Evolutionary conservation across 108 stramenopile genomes (phyloP), one percentile per base, ranked within the genome.

Genomic region (Cyclotella baltica): DNA sequence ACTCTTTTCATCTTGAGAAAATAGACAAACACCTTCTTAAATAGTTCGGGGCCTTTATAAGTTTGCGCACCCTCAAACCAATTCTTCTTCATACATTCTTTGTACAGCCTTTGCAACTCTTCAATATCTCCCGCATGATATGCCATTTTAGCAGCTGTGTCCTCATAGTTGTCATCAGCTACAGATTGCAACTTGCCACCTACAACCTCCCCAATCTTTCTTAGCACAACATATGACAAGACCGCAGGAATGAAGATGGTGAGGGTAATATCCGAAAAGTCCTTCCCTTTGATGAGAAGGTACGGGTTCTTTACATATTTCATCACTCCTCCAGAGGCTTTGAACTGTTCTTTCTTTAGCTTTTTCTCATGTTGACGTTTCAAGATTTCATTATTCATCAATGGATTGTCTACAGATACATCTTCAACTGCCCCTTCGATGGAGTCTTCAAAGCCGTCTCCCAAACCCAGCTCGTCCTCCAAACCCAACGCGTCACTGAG

Each of bases 41-140:
- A 46, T 36, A 83, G 56, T 47, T 83, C 53, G 19, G 85, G 63
- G 77, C 64, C 55, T 36, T 75, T 76, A 55, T 72, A 83, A 43
- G 73, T 76, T 51, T 67, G 92, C 70, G 81, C 90, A 69, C 81
- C 91, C 63, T 67, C 52, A 84, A 34, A 88, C 68, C 64, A 96
- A 22, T 67, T 63, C 65, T 93, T 90, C 72, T 83, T 85, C 53
- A 61, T 87, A 78, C 88, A 93, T 46, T 90, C 88, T 37, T 78
- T 70, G 63, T 81, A 72, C 29, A 89, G 89, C 47, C 89, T 30
- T 56, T 86, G 83, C 92, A 96, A 91, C 73, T 92, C 88, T 70
- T 94, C 91, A 31, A 83, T 85, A 57, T 93, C 87, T 16, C 90
- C 92, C 51, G 88, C 90, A 50, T 94, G 92, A 75, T 92, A 92